Evolutionary conservation across 2,329 filamentous ascomycete species (phyloP).

Genomic region (Colletotrichum tamarilloi): DNA sequence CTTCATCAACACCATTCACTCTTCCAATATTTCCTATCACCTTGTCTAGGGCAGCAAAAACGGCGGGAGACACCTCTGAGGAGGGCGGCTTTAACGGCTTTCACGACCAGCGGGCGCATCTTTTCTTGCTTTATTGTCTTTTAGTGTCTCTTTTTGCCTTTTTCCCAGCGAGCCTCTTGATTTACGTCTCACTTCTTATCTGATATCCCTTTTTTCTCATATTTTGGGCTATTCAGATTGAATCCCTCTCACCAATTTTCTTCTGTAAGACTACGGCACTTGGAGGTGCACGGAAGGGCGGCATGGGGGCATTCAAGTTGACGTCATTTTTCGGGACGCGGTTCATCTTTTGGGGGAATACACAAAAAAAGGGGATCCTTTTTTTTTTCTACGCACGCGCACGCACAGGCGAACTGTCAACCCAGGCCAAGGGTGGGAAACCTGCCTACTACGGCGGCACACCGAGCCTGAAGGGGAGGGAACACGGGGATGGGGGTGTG

Average conservation of each 20-base stretch:
- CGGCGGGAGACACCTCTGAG: neutral
- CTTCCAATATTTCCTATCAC: neutral
- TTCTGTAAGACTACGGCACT: neutral
- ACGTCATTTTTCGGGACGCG: neutral
- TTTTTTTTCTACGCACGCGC: neutral
- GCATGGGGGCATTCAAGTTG: neutral
- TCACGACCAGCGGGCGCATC: slow-evolving; percentile 8
- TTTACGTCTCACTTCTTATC: neutral
- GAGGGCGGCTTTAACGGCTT: neutral
- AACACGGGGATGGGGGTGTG: slow-evolving; percentile 2
- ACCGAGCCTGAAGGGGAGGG: neutral
- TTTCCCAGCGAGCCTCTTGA: neutral
- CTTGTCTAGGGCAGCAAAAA: neutral
- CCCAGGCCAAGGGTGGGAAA: neutral
- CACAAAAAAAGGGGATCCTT: slow-evolving; percentile 1
- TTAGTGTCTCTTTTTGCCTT: neutral
- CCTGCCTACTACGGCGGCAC: neutral
- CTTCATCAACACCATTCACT: neutral
- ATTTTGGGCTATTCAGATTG: neutral
- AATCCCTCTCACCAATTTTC: neutral
- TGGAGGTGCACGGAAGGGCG: neutral
- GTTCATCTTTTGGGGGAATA: neutral
- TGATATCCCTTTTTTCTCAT: neutral
- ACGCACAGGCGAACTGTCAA: slow-evolving; percentile 30
- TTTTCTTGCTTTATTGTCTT: neutral